Evolutionary conservation across 148 eudicot genomes (phyloP).

Genomic region (Rhododendron ferrugineum): DNA sequence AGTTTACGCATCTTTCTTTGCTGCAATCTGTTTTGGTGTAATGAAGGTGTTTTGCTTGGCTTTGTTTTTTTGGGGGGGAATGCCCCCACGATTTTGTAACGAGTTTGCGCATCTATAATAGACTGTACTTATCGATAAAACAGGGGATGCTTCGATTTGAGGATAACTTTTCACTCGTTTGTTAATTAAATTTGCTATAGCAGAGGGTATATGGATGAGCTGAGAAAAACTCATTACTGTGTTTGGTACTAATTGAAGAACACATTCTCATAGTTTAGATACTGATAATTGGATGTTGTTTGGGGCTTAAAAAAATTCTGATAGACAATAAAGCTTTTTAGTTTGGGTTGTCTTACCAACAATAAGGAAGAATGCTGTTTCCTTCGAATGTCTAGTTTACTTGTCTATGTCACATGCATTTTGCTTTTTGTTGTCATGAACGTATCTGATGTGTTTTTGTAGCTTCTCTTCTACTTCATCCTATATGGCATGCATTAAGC

Average conservation of each 20-base stretch:
- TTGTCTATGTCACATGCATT: not conserved
- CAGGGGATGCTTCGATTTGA: no score
- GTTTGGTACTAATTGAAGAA: not conserved
- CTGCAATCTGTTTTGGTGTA: no score
- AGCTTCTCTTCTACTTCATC: not conserved
- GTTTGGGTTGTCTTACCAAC: not conserved
- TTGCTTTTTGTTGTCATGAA: not conserved
- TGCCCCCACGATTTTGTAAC: no score
- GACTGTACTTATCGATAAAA: no score
- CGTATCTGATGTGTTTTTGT: not conserved
- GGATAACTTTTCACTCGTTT: no score
- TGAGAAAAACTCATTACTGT: not conserved
- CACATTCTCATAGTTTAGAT: not conserved
- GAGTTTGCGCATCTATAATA: no score
- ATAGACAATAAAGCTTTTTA: not conserved
- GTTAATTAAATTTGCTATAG: no score
- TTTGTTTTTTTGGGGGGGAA: no score
- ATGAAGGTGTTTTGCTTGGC: no score
- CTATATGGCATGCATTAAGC: slow-evolving; percentile 5
- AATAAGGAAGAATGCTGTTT: not conserved
- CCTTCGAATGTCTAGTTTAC: not conserved
- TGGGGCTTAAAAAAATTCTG: not conserved
- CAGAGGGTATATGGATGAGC: no score
- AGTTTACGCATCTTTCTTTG: no score
- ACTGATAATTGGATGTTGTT: not conserved